Evolutionary conservation across 2,329 filamentous ascomycete genomes (phyloP).

Genomic region (Diaporthe capsici): DNA sequence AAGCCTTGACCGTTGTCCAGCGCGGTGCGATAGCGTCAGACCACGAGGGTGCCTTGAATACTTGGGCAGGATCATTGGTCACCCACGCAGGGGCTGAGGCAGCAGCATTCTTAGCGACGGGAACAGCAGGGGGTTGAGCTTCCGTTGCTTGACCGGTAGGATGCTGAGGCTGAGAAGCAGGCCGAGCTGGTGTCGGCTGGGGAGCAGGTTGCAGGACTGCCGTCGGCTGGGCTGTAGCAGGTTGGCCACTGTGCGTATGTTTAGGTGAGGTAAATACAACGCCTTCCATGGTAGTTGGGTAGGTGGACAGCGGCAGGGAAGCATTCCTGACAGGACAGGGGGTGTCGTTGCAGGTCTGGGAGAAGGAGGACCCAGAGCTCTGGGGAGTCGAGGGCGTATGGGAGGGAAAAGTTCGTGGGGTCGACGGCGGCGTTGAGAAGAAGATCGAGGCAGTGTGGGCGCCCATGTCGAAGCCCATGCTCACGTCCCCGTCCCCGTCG

Average conservation of each 20-base stretch:
- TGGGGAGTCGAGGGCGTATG: neutral
- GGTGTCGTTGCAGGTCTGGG: neutral
- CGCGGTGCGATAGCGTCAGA: neutral
- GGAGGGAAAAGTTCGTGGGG: neutral
- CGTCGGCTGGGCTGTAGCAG: neutral
- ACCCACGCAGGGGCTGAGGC: neutral
- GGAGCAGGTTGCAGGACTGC: neutral
- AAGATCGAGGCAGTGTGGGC: neutral
- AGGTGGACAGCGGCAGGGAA: neutral
- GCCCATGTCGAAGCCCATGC: neutral
- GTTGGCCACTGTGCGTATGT: neutral
- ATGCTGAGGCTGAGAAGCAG: neutral
- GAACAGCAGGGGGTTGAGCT: neutral
- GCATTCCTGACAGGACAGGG: neutral
- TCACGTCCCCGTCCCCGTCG: neutral
- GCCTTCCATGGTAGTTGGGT: neutral
- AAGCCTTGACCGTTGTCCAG: neutral
- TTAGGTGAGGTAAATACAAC: neutral
- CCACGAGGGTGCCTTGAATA: neutral
- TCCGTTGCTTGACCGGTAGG: neutral
- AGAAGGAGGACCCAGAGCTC: neutral
- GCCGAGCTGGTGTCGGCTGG: neutral
- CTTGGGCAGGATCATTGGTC: neutral
- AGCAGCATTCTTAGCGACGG: neutral
- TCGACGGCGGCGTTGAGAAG: neutral